These are phyloP conservation scores for Prosopis cineraria DNA, from an alignment of 306 rosid species.

Conservation along the genomic window DNA sequence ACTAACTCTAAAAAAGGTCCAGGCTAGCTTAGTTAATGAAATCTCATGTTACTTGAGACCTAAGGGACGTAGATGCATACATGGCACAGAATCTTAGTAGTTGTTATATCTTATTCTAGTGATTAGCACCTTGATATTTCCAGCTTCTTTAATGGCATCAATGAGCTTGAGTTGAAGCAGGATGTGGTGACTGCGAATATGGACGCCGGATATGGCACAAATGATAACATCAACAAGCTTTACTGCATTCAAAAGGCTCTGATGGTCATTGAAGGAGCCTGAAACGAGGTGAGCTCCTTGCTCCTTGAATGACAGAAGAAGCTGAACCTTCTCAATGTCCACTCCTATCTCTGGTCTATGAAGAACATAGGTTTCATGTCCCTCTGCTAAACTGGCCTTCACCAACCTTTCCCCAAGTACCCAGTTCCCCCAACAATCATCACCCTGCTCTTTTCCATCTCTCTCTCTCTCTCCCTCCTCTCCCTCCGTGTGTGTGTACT, in stretches of 20 bases:
- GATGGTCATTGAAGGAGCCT: constrained; percentile 56
- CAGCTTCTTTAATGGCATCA: constrained; percentile 72
- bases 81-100: not conserved
- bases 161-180: constrained; percentile 74
- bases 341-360: constrained; percentile 68
- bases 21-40: not conserved
- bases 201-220: constrained; percentile 73
- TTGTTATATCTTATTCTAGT: not conserved
- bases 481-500: not conserved
- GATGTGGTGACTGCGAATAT: constrained; percentile 66
- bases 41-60: not conserved
- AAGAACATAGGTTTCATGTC: constrained; percentile 64
- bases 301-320: constrained; percentile 60
- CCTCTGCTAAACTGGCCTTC: constrained; percentile 58
- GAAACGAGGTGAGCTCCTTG: constrained; percentile 60
- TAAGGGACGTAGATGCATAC: not conserved
- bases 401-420: constrained; percentile 79
- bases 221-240: constrained; percentile 73
- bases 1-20: not conserved
- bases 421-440: constrained; percentile 82
- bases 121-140: constrained; percentile 58
- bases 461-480: not conserved
- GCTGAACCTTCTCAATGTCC: constrained; percentile 70
- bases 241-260: constrained; percentile 59
- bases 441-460: constrained; percentile 54